These are phyloP conservation scores for Aspergillus indologenus DNA, from an alignment of 495 filamentous ascomycete species.

Conservation along the genomic window DNA sequence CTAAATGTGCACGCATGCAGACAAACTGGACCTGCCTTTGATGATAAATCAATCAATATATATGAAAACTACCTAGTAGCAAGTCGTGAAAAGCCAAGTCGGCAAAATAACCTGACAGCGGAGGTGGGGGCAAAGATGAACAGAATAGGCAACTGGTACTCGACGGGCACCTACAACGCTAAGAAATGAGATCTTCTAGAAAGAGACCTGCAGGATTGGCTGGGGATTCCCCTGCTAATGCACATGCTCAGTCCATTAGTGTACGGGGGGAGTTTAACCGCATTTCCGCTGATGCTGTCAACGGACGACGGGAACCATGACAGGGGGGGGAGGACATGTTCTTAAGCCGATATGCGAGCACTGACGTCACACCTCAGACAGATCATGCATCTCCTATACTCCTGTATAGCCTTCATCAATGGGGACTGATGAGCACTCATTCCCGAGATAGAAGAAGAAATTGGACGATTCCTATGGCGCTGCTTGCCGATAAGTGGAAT, in stretches of 20 bases:
- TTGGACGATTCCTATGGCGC: too few relatives aligned
- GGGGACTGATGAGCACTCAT: not conserved
- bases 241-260: constrained; percentile 33
- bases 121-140: not conserved
- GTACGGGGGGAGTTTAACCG: constrained; percentile 33
- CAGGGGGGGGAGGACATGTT: not conserved
- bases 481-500: too few relatives aligned
- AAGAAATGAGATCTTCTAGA: constrained; percentile 26
- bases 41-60: too few relatives aligned
- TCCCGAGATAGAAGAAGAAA: not conserved
- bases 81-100: not conserved
- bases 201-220: constrained; percentile 20
- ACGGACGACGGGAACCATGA: not conserved
- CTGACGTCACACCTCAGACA: not conserved
- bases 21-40: too few relatives aligned
- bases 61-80: not conserved
- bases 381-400: too few relatives aligned
- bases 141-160: not conserved
- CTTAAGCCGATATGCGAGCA: not conserved
- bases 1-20: not conserved
- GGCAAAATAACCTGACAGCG: not conserved
- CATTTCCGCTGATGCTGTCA: constrained; percentile 25
- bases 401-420: not conserved
- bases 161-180: constrained; percentile 1
- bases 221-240: constrained; percentile 22